Evolutionary conservation across 2,329 filamentous ascomycete species (phyloP), one percentile per base, ranked within the genome.

Genomic region (Bipolaris bicolor): DNA sequence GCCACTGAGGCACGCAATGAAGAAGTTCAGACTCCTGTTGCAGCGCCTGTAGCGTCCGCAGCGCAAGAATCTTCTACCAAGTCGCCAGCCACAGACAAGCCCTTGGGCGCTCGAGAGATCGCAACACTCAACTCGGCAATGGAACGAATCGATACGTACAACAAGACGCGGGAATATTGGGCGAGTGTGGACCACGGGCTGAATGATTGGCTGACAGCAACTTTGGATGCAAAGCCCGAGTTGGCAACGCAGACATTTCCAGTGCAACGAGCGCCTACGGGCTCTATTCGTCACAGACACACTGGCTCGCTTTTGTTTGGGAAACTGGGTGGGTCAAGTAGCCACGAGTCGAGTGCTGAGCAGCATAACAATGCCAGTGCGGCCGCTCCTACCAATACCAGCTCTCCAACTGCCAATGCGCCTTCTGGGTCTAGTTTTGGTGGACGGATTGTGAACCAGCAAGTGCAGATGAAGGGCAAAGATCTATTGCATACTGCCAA

Each of bases 401-500:
- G 53, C 16, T 68, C 70, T 26, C 66, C 69, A 9, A 64, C 63
- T 29, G 49, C 60, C 29, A 56, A 58, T 7, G 49, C 64, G 26
- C 54, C 63, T 7, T 64, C 66, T 40, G 57, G 58, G n/a, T 63
- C 66, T 18, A 60, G 66, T 10, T 68, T 68, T 26, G 56, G 64
- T 20, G 53, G 67, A 10, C 62, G 65, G 36, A 57, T 66, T 44
- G 61, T 63, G 48, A 67, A 70, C 56, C 53, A 71, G 50, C 69
- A 75, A 55, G 86, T 93, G 74, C 90, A 91, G 66, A 85, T 88
- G 37, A 94, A 93, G 80, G 88, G 93, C 74, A 97, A 97, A 79
- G 92, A 96, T 69, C 80, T 97, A 26, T 83, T 97, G 72, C 90
- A 95, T 64, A 89, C 89, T 20, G 93, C 93, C 52, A 92, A 91